These are phyloP conservation scores for Dioszegia crocea DNA, from an alignment of 768 basidiomycete species.

Conservation along the genomic window DNA sequence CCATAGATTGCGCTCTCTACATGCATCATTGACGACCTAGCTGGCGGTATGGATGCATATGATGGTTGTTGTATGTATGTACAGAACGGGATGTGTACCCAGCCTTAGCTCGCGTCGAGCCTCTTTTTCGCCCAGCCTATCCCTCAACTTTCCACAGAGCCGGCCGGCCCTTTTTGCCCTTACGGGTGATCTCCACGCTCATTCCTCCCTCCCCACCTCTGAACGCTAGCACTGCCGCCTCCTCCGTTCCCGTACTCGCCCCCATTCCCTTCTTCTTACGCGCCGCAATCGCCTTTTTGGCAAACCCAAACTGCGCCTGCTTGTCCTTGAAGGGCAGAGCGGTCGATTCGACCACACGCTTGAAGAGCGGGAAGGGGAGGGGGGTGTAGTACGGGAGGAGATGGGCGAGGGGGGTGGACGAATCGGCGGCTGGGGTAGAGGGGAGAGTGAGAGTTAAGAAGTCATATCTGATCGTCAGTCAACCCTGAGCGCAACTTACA, in stretches of 20 bases:
- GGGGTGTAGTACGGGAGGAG: slow-evolving; percentile 56
- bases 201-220: slow-evolving; percentile 65
- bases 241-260: slow-evolving; percentile 47
- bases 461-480: slow-evolving; percentile 14
- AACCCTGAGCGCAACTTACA: slow-evolving; percentile 24
- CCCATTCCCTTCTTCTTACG: slow-evolving; percentile 58
- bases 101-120: no score
- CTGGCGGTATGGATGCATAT: not conserved
- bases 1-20: not conserved
- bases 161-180: slow-evolving; percentile 60
- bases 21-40: not conserved
- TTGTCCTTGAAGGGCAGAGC: slow-evolving; percentile 58
- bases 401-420: slow-evolving; percentile 14
- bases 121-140: no score
- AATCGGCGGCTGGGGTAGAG: not conserved
- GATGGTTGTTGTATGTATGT: no score
- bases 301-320: slow-evolving; percentile 85
- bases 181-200: slow-evolving; percentile 75
- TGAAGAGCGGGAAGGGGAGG: slow-evolving; percentile 68
- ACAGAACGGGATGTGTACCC: no score
- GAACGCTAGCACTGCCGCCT: slow-evolving; percentile 88
- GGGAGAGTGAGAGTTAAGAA: slow-evolving; percentile 26
- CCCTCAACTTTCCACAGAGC: slow-evolving; percentile 55
- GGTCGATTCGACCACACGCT: slow-evolving; percentile 35
- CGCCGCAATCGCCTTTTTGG: slow-evolving; percentile 79